These are phyloP conservation scores for Trypanosomatidae sp. DNA, from an alignment of 208 protist genomes.

Conservation along the genomic window DNA sequence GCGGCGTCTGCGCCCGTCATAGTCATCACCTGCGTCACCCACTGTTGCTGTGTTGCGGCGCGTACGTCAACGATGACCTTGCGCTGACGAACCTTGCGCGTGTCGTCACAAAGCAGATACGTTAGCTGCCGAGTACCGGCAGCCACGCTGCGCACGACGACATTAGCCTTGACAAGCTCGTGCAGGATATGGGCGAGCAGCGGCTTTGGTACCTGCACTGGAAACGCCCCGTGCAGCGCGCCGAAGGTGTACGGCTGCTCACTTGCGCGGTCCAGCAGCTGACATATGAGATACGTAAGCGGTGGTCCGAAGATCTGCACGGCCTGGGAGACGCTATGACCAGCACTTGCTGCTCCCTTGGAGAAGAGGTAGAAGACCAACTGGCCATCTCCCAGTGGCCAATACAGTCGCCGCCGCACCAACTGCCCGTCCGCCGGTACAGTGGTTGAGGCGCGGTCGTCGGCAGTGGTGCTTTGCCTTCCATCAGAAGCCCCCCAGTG, in stretches of 20 bases:
- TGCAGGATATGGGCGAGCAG: constrained; percentile 55
- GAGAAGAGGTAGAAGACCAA: constrained; percentile 40
- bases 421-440: constrained; percentile 17
- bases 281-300: constrained; percentile 49
- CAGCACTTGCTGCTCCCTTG: constrained; percentile 4
- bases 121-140: constrained; percentile 25
- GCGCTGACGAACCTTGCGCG: constrained; percentile 25
- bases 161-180: constrained; percentile 42
- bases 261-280: constrained; percentile 43
- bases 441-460: constrained; percentile 14
- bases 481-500: constrained; percentile 21
- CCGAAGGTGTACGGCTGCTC: constrained; percentile 35
- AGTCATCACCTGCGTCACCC: constrained; percentile 15
- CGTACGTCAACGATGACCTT: constrained; percentile 51
- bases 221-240: constrained; percentile 37
- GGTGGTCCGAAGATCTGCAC: constrained; percentile 50
- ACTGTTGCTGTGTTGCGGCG: constrained; percentile 37
- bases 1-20: constrained; percentile 12
- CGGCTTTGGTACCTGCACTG: constrained; percentile 42
- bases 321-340: background rate
- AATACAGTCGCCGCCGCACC: constrained; percentile 32
- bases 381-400: constrained; percentile 36
- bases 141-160: constrained; percentile 46
- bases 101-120: constrained; percentile 43
- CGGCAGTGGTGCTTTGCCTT: constrained; percentile 15